phyloP scores from a whole-genome alignment of 2,329 filamentous ascomycete species.

The Leptographium radiaticola region DNA sequence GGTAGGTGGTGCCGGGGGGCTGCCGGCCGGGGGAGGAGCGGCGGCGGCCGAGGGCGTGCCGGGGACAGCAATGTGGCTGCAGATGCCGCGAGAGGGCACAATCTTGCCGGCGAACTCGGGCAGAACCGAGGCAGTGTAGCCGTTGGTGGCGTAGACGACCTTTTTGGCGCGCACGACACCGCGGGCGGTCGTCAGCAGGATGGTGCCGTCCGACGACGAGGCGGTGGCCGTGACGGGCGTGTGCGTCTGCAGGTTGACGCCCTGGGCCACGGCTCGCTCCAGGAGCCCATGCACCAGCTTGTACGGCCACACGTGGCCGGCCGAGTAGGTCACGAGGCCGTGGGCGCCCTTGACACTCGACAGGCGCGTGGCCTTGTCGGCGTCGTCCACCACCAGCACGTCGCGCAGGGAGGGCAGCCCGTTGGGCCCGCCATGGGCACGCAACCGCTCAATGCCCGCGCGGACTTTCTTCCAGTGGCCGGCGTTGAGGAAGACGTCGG shows the following conservation, averaged over 20 bases:
- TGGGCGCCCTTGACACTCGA: conserved; percentile 24
- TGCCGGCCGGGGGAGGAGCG: background rate
- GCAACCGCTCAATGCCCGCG: conserved; percentile 18
- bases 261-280: conserved; percentile 13
- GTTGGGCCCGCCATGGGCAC: background rate
- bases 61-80: conserved; percentile 4
- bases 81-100: conserved; percentile 8
- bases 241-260: conserved; percentile 37
- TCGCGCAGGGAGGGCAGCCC: conserved; percentile 11
- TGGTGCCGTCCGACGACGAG: background rate
- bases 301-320: conserved; percentile 19
- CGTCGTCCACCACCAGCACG: conserved; percentile 13
- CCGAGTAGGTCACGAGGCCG: conserved; percentile 19
- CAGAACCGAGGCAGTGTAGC: conserved; percentile 18
- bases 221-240: conserved; percentile 26
- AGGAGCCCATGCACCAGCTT: conserved; percentile 16
- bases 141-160: conserved; percentile 22
- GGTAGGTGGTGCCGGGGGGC: background rate
- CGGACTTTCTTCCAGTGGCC: conserved; percentile 13
- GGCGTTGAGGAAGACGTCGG: conserved; percentile 24
- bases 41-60: background rate
- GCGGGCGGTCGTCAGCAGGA: conserved; percentile 23
- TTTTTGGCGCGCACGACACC: conserved; percentile 24
- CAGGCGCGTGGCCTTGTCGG: conserved; percentile 18
- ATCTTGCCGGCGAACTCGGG: conserved; percentile 19